phyloP scores from a whole-genome alignment of 805 yeast species.

The Nakazawaea ernobii region DNA sequence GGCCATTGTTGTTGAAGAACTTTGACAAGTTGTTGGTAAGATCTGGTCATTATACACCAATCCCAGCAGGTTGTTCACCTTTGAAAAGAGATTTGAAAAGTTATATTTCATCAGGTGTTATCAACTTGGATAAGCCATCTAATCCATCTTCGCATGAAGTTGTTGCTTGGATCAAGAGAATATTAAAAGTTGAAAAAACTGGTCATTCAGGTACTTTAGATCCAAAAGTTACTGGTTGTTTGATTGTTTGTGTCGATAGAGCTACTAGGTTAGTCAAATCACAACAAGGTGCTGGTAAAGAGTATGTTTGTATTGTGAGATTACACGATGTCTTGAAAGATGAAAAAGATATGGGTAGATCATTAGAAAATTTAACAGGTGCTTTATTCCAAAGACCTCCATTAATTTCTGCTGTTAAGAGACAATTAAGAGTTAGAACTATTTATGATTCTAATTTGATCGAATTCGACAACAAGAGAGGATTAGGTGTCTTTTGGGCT shows the following conservation, averaged over 20 bases:
- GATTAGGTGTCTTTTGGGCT: slow-evolving; percentile 98
- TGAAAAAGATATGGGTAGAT: slow-evolving; percentile 78
- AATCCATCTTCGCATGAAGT: slow-evolving; percentile 99
- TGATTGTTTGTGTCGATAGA: slow-evolving; percentile 96
- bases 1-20: slow-evolving; percentile 93
- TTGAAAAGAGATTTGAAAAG: slow-evolving; percentile 88
- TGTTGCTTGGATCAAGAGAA: slow-evolving; percentile 98
- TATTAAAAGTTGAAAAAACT: slow-evolving; percentile 91
- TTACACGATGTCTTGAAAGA: slow-evolving; percentile 90
- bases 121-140: slow-evolving; percentile 95
- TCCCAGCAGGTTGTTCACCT: slow-evolving; percentile 93
- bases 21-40: slow-evolving; percentile 92
- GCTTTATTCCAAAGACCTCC: slow-evolving; percentile 99
- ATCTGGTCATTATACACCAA: slow-evolving; percentile 96
- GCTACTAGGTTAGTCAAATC: slow-evolving; percentile 97
- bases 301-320: slow-evolving; percentile 96
- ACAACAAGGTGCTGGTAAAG: slow-evolving; percentile 99
- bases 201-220: slow-evolving; percentile 99
- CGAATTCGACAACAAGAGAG: slow-evolving; percentile 95
- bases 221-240: slow-evolving; percentile 95
- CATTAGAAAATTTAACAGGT: slow-evolving; percentile 93
- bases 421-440: slow-evolving; percentile 97
- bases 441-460: slow-evolving; percentile 93
- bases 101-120: slow-evolving; percentile 91
- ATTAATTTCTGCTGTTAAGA: slow-evolving; percentile 95